Percentiles rank a stretch among this genome's conserved stretches.
These are phyloP conservation scores for Blastobotrys malaysiensis DNA, from an alignment of 1,139 yeast genomes.

Conservation along the genomic window DNA sequence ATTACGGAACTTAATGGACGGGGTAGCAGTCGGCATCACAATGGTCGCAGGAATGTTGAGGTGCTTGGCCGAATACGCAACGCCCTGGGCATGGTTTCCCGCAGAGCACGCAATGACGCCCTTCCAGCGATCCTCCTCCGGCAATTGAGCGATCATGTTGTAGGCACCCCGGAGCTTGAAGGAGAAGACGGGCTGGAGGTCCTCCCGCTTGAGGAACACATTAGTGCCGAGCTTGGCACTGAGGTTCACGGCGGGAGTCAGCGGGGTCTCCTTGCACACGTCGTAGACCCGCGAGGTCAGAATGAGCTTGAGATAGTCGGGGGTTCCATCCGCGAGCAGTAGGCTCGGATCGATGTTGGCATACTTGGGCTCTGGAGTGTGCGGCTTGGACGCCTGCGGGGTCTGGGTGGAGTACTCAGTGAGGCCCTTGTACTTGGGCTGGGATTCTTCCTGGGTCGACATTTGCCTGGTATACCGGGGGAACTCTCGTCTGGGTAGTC, in stretches of 20 bases:
- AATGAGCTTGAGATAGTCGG: conserved; percentile 89
- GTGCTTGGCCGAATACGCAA: conserved; percentile 82
- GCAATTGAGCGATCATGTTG: conserved; percentile 88
- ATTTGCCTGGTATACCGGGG: neutral
- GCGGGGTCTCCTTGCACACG: conserved; percentile 85
- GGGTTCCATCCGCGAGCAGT: conserved; percentile 40
- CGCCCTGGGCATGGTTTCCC: conserved; percentile 99
- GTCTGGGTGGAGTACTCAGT: conserved; percentile 19
- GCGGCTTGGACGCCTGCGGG: conserved; percentile 7
- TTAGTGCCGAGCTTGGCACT: conserved; percentile 69
- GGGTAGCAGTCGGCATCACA: conserved; percentile 97
- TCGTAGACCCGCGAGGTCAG: conserved; percentile 92
- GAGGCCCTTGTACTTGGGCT: conserved; percentile 16
- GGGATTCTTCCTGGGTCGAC: conserved; percentile 5
- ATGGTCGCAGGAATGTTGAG: conserved; percentile 89
- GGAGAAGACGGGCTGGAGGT: conserved; percentile 87
- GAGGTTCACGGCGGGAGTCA: conserved; percentile 68
- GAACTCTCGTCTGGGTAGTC: too few relatives aligned
- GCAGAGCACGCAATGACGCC: conserved; percentile 99
- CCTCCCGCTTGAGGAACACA: conserved; percentile 82
- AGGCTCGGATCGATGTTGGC: conserved; percentile 19
- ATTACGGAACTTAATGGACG: conserved; percentile 85
- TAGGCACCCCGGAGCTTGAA: conserved; percentile 97
- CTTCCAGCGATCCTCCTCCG: conserved; percentile 58
- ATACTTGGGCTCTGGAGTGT: conserved; percentile 10